A percentile compares a stretch with the other conserved stretches of the same genome.
Evolutionary conservation across 2,329 filamentous ascomycete genomes (phyloP).

Genomic region (Diaporthe velutina): DNA sequence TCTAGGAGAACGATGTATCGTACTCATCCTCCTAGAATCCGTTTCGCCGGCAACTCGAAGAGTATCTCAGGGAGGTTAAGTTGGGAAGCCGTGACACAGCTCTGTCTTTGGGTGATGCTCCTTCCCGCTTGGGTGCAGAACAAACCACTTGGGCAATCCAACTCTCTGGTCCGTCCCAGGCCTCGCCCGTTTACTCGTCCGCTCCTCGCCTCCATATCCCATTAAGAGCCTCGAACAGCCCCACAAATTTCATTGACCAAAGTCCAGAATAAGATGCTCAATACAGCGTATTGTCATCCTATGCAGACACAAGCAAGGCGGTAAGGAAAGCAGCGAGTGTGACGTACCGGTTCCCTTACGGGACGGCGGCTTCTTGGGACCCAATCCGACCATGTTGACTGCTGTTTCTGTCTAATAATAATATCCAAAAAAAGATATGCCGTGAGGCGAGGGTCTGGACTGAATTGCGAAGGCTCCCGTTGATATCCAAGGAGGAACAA

Average conservation of each 20-base stretch:
- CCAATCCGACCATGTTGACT: conserved; percentile 71
- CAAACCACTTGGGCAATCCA: not conserved
- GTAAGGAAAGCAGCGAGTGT: not conserved
- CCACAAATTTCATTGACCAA: not conserved
- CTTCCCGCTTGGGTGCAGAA: conserved; percentile 26
- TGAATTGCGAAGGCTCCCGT: not conserved
- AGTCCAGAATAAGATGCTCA: not conserved
- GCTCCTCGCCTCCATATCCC: not conserved
- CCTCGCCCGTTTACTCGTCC: not conserved
- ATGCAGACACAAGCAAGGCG: conserved; percentile 12
- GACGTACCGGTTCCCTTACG: conserved; percentile 59
- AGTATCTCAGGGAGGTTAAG: not conserved
- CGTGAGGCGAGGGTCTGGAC: not conserved
- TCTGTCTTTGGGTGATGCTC: not conserved
- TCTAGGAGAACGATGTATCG: not conserved
- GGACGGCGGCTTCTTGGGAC: conserved; percentile 74
- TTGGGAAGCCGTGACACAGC: not conserved
- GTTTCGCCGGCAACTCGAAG: not conserved
- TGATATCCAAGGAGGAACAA: not conserved
- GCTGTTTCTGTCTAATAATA: not conserved
- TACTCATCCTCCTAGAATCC: not conserved
- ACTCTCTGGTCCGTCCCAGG: not conserved
- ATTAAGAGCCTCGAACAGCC: not conserved
- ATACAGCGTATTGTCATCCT: not conserved
- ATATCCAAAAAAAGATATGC: not conserved